Evolutionary conservation across 2,329 filamentous ascomycete genomes (phyloP).

Genomic region (Aspergillus eucalypticola): DNA sequence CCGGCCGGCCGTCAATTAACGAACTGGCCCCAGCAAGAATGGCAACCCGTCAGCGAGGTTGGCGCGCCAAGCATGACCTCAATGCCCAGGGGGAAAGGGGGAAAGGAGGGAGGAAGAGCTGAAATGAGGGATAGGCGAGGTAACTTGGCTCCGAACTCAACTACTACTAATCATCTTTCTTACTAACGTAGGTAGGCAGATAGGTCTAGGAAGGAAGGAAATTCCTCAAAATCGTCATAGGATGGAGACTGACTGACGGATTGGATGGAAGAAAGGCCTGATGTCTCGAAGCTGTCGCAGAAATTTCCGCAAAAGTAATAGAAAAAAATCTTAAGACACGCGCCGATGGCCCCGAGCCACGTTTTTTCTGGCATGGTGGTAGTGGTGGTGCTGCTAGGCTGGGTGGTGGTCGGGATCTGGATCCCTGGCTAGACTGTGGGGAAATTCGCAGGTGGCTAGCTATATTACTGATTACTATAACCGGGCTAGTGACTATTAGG

Average conservation of each 20-base stretch:
- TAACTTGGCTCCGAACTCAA: not conserved
- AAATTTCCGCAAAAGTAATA: conserved; percentile 5
- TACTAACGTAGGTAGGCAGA: not conserved
- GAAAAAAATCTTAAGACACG: not conserved
- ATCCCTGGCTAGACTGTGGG: conserved; percentile 7
- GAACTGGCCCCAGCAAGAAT: no score
- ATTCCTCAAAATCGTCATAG: not conserved
- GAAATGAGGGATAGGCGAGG: not conserved
- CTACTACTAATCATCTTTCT: not conserved
- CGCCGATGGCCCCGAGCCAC: conserved; percentile 3
- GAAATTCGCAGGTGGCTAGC: not conserved
- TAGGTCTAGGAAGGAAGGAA: not conserved
- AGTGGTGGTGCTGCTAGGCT: no score
- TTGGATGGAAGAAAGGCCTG: no score
- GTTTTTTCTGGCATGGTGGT: not conserved
- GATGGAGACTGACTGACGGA: not conserved
- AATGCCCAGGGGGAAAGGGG: no score
- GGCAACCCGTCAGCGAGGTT: no score
- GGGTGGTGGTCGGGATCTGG: conserved; percentile 3
- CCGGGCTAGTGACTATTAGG: not conserved
- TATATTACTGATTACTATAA: not conserved
- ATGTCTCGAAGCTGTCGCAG: not conserved
- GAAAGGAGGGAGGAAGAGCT: not conserved
- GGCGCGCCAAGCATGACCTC: not conserved
- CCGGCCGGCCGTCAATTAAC: no score